Evolutionary conservation across 176 grass and related monocot species (phyloP).

Genomic region (Juncus effusus): DNA sequence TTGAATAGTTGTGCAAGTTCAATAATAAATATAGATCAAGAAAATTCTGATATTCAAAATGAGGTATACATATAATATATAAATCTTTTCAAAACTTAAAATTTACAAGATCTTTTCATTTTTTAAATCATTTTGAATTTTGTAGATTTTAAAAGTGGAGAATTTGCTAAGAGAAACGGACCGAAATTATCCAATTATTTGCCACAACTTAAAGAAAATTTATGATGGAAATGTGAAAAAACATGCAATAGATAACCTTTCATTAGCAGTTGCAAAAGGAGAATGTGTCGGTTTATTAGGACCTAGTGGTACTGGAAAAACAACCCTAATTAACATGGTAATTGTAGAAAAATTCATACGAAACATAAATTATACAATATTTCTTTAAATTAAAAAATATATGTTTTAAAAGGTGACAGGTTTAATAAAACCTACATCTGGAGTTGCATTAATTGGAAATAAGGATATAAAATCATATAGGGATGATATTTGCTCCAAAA

Average conservation of each 20-base stretch:
- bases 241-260: slow-evolving; percentile 69
- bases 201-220: slow-evolving; percentile 68
- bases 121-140: not conserved
- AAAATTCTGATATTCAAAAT: not conserved
- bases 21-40: slow-evolving; percentile 6
- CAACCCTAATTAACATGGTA: slow-evolving; percentile 98
- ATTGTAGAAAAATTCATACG: not conserved
- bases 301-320: slow-evolving; percentile 89
- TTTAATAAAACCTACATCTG: slow-evolving; percentile 66
- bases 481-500: slow-evolving; percentile 67
- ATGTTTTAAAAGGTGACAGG: slow-evolving; percentile 61
- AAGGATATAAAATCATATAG: slow-evolving; percentile 69
- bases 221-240: slow-evolving; percentile 88
- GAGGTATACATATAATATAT: not conserved
- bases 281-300: slow-evolving; percentile 97
- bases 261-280: slow-evolving; percentile 75
- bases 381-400: not conserved
- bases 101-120: not conserved
- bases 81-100: not conserved
- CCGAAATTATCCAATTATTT: slow-evolving; percentile 55
- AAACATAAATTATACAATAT: not conserved
- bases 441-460: slow-evolving; percentile 65
- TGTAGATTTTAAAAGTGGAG: slow-evolving; percentile 33
- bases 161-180: slow-evolving; percentile 52
- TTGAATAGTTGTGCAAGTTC: not conserved